Evolutionary conservation across 805 yeast species (phyloP), one percentile per base, ranked within the genome.

Genomic region (Candida anglica): DNA sequence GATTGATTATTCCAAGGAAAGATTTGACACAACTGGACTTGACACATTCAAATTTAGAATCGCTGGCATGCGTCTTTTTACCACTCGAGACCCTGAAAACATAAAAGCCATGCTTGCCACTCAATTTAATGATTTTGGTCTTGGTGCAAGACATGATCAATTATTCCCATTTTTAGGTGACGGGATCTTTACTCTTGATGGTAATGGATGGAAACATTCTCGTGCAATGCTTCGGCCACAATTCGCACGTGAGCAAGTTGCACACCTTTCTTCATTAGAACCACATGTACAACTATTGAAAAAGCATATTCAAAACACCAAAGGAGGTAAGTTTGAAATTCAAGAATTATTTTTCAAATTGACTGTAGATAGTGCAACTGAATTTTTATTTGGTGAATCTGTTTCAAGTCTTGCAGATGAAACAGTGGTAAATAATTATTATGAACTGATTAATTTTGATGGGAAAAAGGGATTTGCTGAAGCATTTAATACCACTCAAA

Each of bases 211-310:
- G 71, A 63, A 65, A 41, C 63, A 59, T 40, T 58, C 68, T 6
- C 44, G 71, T 38, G 56, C 68, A 15, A 60, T 66, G 71, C 56
- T 65, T 40, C 55, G 70, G 40, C 71, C 71, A 2, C 70, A 66
- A 40, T 66, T 66, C 42, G 63, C 69, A 9, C 52, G 69, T 48
- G 71, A 63, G 35, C 68, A 66, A 42, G 59, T 65, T 34, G 58
- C 68, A 6, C 70, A 66, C 36, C 68, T 64, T 13, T 48, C 53
- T 34, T 16, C 53, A 5, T 51, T 65, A 44, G 71, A 66, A 37
- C 67, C 69, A 10, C 71, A 66, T 41, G 35, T 65, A 11, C 68
- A 63, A 39, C 48, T 47, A 8, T 48, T 66, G 29, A 55, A 54
- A 11, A 43, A 47, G 25, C 69, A 63, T 38, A 39, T 66, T 19